These are phyloP conservation scores for Lasiodiplodia hormozganensis DNA, from an alignment of 2,329 filamentous ascomycete species.

Conservation along the genomic window DNA sequence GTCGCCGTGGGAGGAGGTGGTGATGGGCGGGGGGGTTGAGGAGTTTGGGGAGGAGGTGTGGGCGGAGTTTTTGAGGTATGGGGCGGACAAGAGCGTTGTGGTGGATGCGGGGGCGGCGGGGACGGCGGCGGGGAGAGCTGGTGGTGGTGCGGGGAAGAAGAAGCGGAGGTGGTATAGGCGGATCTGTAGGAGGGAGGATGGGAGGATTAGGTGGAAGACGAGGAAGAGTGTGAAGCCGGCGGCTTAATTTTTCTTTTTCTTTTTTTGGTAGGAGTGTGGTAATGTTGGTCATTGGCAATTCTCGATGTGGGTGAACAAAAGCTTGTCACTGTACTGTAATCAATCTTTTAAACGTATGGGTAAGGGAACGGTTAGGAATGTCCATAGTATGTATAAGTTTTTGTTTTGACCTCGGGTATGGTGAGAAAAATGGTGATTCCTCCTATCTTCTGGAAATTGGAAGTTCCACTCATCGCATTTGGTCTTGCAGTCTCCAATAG, in stretches of 20 bases:
- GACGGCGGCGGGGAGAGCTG: background rate
- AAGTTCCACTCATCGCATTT: too few relatives aligned
- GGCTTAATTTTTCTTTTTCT: background rate
- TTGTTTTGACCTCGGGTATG: too few relatives aligned
- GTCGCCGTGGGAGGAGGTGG: constrained; percentile 22
- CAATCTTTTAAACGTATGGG: too few relatives aligned
- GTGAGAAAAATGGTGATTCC: too few relatives aligned
- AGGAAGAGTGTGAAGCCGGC: constrained; percentile 25
- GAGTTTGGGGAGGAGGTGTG: constrained; percentile 36
- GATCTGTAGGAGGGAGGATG: constrained; percentile 31
- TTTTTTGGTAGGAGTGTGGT: too few relatives aligned
- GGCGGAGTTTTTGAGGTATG: constrained; percentile 40
- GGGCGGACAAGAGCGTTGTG: constrained; percentile 33
- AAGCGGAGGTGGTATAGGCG: constrained; percentile 7
- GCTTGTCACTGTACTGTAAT: too few relatives aligned
- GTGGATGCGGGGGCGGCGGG: background rate
- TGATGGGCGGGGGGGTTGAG: constrained; percentile 1
- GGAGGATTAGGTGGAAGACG: constrained; percentile 34
- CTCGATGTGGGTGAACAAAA: too few relatives aligned
- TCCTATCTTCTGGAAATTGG: too few relatives aligned
- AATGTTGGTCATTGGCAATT: too few relatives aligned
- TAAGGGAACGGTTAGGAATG: too few relatives aligned
- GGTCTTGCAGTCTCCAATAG: too few relatives aligned
- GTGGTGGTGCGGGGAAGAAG: background rate
- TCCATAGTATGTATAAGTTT: too few relatives aligned